phyloP scores from a whole-genome alignment of 2,329 filamentous ascomycete genomes.

The Hypoxylon sp. region DNA sequence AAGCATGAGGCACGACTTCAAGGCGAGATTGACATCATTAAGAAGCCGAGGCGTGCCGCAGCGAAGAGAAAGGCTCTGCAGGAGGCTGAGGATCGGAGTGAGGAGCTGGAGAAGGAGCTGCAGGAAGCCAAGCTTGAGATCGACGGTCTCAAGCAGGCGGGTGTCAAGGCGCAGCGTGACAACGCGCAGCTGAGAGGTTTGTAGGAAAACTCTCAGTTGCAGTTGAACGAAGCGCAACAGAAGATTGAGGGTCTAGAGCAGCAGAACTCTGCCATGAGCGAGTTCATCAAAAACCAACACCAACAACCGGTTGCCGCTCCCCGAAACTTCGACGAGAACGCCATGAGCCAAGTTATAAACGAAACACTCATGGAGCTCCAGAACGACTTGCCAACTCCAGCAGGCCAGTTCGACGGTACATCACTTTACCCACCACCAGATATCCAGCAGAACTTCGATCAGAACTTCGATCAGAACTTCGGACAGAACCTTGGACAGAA shows the following conservation, averaged over 20 bases:
- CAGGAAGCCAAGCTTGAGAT: neutral
- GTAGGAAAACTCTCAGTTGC: neutral
- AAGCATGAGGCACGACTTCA: slow-evolving; percentile 14
- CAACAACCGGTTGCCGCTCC: neutral
- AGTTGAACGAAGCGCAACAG: neutral
- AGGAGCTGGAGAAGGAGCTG: slow-evolving; percentile 1
- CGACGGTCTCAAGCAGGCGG: neutral
- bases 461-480: too few relatives aligned
- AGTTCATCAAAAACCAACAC: neutral
- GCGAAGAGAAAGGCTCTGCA: neutral
- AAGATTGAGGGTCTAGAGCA: neutral
- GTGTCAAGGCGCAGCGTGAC: neutral
- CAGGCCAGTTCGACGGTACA: too few relatives aligned
- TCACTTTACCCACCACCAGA: too few relatives aligned
- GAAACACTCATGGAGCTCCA: too few relatives aligned
- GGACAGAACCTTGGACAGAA: too few relatives aligned
- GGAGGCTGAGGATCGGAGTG: neutral
- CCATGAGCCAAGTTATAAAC: too few relatives aligned
- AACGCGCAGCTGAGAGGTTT: neutral
- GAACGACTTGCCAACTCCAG: too few relatives aligned
- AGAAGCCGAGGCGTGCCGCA: neutral
- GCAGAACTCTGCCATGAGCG: neutral
- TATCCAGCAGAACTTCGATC: too few relatives aligned
- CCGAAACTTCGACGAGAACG: neutral
- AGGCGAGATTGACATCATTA: neutral